Evolutionary conservation across 2,329 filamentous ascomycete species (phyloP).

Genomic region (Harringtonia lauricola): DNA sequence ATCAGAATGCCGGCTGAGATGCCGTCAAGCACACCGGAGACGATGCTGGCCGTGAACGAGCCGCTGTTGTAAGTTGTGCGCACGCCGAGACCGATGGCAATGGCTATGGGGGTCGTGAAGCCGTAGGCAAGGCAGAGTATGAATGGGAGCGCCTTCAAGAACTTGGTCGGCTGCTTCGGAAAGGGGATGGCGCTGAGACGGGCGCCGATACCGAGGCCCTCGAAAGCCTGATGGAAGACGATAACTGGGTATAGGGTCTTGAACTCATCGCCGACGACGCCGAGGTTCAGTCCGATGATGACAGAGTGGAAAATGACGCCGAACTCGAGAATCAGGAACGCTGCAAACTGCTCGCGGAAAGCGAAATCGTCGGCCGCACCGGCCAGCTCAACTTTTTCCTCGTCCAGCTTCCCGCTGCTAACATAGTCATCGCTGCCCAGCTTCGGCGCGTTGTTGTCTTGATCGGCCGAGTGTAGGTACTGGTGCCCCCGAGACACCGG

Average conservation of each 20-base stretch:
- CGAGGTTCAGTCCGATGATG: slow-evolving; percentile 80
- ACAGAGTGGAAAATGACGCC: slow-evolving; percentile 92
- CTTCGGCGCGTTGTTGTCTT: slow-evolving; percentile 64
- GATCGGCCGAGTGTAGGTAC: slow-evolving; percentile 58
- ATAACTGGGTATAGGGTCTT: slow-evolving; percentile 52
- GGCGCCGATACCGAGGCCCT: slow-evolving; percentile 83
- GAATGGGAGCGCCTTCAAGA: slow-evolving; percentile 64
- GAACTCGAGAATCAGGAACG: slow-evolving; percentile 84
- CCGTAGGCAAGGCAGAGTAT: slow-evolving; percentile 61
- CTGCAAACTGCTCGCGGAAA: slow-evolving; percentile 30
- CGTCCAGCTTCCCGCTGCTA: slow-evolving; percentile 27
- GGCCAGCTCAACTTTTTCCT: slow-evolving; percentile 27
- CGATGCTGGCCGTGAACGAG: slow-evolving; percentile 49
- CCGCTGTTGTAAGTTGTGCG: slow-evolving; percentile 50
- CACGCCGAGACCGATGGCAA: slow-evolving; percentile 74
- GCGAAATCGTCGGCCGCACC: slow-evolving; percentile 17
- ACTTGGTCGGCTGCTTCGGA: slow-evolving; percentile 51
- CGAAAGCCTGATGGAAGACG: slow-evolving; percentile 88
- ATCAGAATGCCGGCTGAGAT: slow-evolving; percentile 87
- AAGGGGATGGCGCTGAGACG: slow-evolving; percentile 57
- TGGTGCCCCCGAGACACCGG: slow-evolving; percentile 36
- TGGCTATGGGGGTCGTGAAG: slow-evolving; percentile 73
- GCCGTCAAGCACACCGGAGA: slow-evolving; percentile 82
- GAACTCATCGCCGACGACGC: slow-evolving; percentile 45
- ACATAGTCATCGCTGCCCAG: slow-evolving; percentile 55